Evolutionary conservation across 2,329 filamentous ascomycete genomes (phyloP).

Genomic region (Colletotrichum tofieldiae): DNA sequence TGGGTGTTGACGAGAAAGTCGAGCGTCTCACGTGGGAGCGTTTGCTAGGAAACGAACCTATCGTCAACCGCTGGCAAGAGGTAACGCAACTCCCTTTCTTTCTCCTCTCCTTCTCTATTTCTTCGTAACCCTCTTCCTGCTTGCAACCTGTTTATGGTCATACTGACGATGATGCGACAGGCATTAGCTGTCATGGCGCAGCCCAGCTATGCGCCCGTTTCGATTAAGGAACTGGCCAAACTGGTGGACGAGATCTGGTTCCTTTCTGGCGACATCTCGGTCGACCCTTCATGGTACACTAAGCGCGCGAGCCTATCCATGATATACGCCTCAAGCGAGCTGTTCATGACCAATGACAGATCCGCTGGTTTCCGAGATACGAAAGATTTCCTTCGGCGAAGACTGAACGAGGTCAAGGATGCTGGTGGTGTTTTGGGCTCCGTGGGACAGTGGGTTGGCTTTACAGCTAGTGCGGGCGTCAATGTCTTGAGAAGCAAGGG

Average conservation of each 20-base stretch:
- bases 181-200: conserved; percentile 93
- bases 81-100: conserved; percentile 63
- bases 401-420: conserved; percentile 78
- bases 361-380: conserved; percentile 84
- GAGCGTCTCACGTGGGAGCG: conserved; percentile 82
- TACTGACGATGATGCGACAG: conserved; percentile 59
- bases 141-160: neutral
- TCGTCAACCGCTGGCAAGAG: conserved; percentile 89
- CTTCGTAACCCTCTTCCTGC: neutral
- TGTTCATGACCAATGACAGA: conserved; percentile 94
- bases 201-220: conserved; percentile 81
- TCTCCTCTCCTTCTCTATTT: neutral
- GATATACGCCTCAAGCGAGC: conserved; percentile 81
- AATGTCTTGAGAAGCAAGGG: conserved; percentile 93
- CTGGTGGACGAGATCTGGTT: conserved; percentile 96
- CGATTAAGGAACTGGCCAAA: conserved; percentile 82
- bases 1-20: conserved; percentile 73
- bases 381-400: conserved; percentile 82
- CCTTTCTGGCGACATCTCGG: conserved; percentile 84
- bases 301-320: conserved; percentile 71
- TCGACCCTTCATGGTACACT: conserved; percentile 91
- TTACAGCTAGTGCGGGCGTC: conserved; percentile 82
- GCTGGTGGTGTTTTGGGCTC: conserved; percentile 75
- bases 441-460: conserved; percentile 84
- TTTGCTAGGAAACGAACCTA: conserved; percentile 79